A percentile compares a stretch with the other conserved stretches of the same genome.
These are phyloP conservation scores for Kurtzmaniella natalensis DNA, from an alignment of 1,139 yeast genomes.

Conservation along the genomic window DNA sequence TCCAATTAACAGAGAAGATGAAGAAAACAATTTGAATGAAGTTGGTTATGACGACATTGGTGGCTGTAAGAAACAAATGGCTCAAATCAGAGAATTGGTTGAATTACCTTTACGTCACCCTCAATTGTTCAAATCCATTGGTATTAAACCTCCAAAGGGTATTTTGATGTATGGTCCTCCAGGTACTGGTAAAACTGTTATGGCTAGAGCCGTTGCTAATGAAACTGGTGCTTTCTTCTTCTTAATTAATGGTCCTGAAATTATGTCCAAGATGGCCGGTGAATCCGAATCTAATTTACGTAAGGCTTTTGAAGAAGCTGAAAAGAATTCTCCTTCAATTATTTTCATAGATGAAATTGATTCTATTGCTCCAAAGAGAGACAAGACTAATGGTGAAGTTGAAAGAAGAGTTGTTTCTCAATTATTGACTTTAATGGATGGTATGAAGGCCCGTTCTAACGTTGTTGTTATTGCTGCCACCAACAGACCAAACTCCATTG, in stretches of 20 bases:
- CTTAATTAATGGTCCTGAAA: slow-evolving; percentile 98
- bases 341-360: slow-evolving; percentile 98
- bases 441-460: slow-evolving; percentile 98
- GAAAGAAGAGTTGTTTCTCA: slow-evolving; percentile 96
- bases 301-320: slow-evolving; percentile 99
- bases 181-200: slow-evolving; percentile 97
- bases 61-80: slow-evolving; percentile 98
- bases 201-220: slow-evolving; percentile 99
- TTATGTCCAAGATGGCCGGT: slow-evolving; percentile 99
- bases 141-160: slow-evolving; percentile 97
- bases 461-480: slow-evolving; percentile 88
- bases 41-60: slow-evolving; percentile 99
- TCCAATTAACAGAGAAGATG: slow-evolving; percentile 98
- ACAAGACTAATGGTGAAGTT: slow-evolving; percentile 98
- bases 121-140: slow-evolving; percentile 91
- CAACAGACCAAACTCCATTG: slow-evolving; percentile 96
- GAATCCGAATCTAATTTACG: slow-evolving; percentile 96
- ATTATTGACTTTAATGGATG: slow-evolving; percentile 95
- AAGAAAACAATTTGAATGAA: slow-evolving; percentile 91
- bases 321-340: slow-evolving; percentile 95
- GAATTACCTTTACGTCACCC: slow-evolving; percentile 97
- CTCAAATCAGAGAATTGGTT: slow-evolving; percentile 94
- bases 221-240: slow-evolving; percentile 99
- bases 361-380: slow-evolving; percentile 99
- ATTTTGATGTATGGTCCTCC: slow-evolving; percentile 98